phyloP scores from a whole-genome alignment of 306 rosid species.

The Cotoneaster glaucophyllus region DNA sequence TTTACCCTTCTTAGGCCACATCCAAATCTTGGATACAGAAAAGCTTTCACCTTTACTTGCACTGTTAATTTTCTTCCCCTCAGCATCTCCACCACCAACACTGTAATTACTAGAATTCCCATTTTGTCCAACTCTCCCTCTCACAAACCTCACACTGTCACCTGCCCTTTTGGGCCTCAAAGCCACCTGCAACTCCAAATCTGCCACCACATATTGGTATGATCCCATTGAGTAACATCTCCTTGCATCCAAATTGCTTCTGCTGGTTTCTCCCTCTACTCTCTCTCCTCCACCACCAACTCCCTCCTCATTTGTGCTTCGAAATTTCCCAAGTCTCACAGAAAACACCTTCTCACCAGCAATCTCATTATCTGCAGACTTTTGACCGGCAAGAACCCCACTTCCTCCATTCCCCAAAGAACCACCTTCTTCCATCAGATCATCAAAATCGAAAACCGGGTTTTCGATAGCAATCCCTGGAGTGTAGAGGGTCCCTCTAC shows the following conservation, averaged over 20 bases:
- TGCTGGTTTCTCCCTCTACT: slow-evolving; percentile 58
- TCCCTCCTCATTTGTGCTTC: slow-evolving; percentile 46
- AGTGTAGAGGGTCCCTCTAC: slow-evolving; percentile 66
- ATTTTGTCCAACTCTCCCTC: slow-evolving; percentile 40
- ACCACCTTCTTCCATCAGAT: slow-evolving; percentile 43
- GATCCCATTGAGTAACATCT: slow-evolving; percentile 97
- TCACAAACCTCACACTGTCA: slow-evolving; percentile 52
- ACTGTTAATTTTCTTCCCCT: slow-evolving; percentile 55
- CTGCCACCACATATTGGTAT: slow-evolving; percentile 76
- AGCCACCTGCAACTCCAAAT: slow-evolving; percentile 75
- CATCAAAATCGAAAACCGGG: slow-evolving; percentile 50
- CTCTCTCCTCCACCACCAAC: slow-evolving; percentile 27
- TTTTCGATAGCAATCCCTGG: slow-evolving; percentile 57
- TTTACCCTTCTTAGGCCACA: slow-evolving; percentile 80
- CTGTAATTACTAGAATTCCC: slow-evolving; percentile 37
- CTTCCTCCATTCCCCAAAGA: slow-evolving; percentile 32
- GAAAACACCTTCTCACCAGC: slow-evolving; percentile 61
- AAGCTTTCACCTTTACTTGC: slow-evolving; percentile 84
- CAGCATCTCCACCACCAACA: slow-evolving; percentile 51
- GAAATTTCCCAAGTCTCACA: slow-evolving; percentile 79
- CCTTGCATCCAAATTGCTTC: slow-evolving; percentile 59
- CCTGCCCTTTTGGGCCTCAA: slow-evolving; percentile 42
- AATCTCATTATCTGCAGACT: slow-evolving; percentile 51
- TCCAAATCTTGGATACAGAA: slow-evolving; percentile 91
- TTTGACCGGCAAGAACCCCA: slow-evolving; percentile 30